Percentiles rank a stretch among this genome's conserved stretches.
Conservation (phyloP, 2,329 filamentous ascomycete species). For the Neofusicoccum ribis region DNA sequence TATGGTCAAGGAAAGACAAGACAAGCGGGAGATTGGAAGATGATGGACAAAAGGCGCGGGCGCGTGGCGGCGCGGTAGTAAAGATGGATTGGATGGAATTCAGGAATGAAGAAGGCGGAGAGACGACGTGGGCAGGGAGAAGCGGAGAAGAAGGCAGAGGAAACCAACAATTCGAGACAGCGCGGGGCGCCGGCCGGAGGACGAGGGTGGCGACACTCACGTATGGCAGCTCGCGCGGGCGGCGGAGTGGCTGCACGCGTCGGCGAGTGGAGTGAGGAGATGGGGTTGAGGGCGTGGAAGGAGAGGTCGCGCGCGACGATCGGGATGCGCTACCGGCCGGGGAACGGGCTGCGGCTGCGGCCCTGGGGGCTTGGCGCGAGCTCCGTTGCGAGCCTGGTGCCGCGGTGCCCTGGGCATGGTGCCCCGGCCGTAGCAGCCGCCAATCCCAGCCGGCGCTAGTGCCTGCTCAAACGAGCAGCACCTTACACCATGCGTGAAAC, state of each 20-base stretch:
- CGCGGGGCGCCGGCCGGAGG: slow-evolving; percentile 21
- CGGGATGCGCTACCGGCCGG: slow-evolving; percentile 1
- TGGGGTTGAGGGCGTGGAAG: slow-evolving; percentile 16
- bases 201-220: slow-evolving; percentile 25
- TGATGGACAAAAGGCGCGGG: slow-evolving; percentile 16
- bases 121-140: slow-evolving; percentile 18
- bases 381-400: not conserved
- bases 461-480: slow-evolving; percentile 8
- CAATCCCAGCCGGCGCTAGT: slow-evolving; percentile 15
- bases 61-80: slow-evolving; percentile 21
- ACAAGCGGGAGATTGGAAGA: slow-evolving; percentile 31
- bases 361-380: not conserved
- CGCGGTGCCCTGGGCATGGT: not conserved
- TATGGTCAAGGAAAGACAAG: slow-evolving; percentile 29
- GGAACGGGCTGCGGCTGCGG: slow-evolving; percentile 1
- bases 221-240: slow-evolving; percentile 5
- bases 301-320: slow-evolving; percentile 9
- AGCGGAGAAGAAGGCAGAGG: slow-evolving; percentile 19
- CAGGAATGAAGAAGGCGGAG: slow-evolving; percentile 23
- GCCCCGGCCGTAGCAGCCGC: slow-evolving; percentile 23
- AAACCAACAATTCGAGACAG: slow-evolving; percentile 21
- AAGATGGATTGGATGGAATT: slow-evolving; percentile 25
- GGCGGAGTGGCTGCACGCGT: slow-evolving; percentile 5
- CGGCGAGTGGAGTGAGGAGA: slow-evolving; percentile 12
- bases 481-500: too few relatives aligned